Percentiles rank a stretch among this genome's conserved stretches.
Conservation (phyloP, 169 alveolate species). For the Cryptosporidium tyzzeri region DNA sequence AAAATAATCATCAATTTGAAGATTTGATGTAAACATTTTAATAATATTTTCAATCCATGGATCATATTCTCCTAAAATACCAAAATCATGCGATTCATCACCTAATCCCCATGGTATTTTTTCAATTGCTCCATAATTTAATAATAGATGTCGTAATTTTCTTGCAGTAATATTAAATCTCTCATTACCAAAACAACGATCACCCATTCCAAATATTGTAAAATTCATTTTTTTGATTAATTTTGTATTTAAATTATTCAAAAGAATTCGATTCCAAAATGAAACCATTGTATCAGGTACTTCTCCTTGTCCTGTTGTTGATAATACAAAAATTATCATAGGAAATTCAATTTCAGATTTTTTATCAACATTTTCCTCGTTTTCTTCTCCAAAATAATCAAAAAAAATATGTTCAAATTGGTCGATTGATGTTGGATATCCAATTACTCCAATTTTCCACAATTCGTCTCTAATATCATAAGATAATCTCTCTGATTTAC, state of each 20-base stretch:
- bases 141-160: constrained; percentile 27
- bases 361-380: not conserved
- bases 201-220: constrained; percentile 70
- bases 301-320: constrained; percentile 75
- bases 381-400: constrained; percentile 27
- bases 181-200: constrained; percentile 64
- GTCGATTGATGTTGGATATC: constrained; percentile 67
- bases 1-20: not conserved
- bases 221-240: constrained; percentile 24
- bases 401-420: constrained; percentile 40
- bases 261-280: constrained; percentile 64
- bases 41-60: constrained; percentile 57
- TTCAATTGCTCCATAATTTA: constrained; percentile 51
- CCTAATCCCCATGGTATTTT: constrained; percentile 63
- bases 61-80: constrained; percentile 68
- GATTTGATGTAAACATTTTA: not conserved
- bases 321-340: constrained; percentile 36
- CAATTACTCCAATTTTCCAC: constrained; percentile 62
- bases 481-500: constrained; percentile 52
- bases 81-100: constrained; percentile 74
- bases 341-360: constrained; percentile 41
- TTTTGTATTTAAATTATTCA: constrained; percentile 10
- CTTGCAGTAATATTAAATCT: constrained; percentile 71
- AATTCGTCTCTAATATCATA: constrained; percentile 58
- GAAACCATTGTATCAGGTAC: constrained; percentile 70